These are phyloP conservation scores for Aspergillus sp. DNA, from an alignment of 2,329 filamentous ascomycete genomes.

Conservation along the genomic window DNA sequence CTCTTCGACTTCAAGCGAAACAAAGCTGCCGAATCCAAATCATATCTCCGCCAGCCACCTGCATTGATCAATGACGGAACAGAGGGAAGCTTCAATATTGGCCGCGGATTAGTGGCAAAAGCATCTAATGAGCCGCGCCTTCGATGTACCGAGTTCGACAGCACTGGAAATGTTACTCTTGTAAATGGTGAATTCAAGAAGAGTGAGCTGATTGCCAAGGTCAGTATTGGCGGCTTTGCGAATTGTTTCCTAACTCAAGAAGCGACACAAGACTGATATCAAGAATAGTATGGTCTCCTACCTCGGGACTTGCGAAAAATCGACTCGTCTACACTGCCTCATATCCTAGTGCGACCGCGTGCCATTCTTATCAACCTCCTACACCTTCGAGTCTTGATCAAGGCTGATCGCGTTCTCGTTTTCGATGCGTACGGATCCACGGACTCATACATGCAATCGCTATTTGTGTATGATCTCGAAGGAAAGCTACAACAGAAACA, in stretches of 20 bases:
- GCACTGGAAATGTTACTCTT: slow-evolving; percentile 85
- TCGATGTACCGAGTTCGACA: slow-evolving; percentile 92
- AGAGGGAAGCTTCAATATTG: slow-evolving; percentile 65
- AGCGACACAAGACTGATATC: slow-evolving; percentile 2
- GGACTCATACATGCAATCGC: slow-evolving; percentile 90
- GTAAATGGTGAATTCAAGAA: slow-evolving; percentile 97
- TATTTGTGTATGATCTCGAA: slow-evolving; percentile 97
- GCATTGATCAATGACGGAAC: slow-evolving; percentile 61
- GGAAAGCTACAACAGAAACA: slow-evolving; percentile 85
- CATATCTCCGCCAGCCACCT: slow-evolving; percentile 60
- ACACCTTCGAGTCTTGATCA: slow-evolving; percentile 94
- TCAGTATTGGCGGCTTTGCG: slow-evolving; percentile 74
- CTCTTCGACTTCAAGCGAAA: slow-evolving; percentile 39
- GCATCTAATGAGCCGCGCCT: slow-evolving; percentile 81
- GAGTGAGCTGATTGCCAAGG: slow-evolving; percentile 93
- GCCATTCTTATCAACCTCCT: slow-evolving; percentile 94
- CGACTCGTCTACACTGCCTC: slow-evolving; percentile 90
- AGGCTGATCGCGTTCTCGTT: slow-evolving; percentile 88
- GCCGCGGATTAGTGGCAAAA: slow-evolving; percentile 71
- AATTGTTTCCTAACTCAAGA: slow-evolving; percentile 52
- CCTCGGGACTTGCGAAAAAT: slow-evolving; percentile 97
- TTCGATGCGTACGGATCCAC: slow-evolving; percentile 96
- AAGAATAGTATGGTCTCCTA: slow-evolving; percentile 77
- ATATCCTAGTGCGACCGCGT: slow-evolving; percentile 89
- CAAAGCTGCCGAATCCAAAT: slow-evolving; percentile 42